Evolutionary conservation across 495 filamentous ascomycete genomes (phyloP), one percentile per base, ranked within the genome.

Genomic region (Umbilicaria muhlenbergii): DNA sequence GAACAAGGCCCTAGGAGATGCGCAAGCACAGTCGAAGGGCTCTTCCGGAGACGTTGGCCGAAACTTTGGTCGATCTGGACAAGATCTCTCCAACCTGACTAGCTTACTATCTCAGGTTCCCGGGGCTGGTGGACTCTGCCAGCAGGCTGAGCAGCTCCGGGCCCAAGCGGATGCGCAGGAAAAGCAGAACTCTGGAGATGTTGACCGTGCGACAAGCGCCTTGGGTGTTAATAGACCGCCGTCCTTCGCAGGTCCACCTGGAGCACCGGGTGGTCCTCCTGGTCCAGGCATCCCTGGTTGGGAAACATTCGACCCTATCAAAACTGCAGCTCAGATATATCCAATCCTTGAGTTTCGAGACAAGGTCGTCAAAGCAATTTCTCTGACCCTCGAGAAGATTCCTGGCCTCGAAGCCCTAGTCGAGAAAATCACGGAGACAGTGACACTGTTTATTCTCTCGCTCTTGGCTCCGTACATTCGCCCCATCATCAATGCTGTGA

Each of bases 311-410:
- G 89, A 98, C 53, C 83, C 89, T 0, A 70, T 82, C 44, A 81
- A 86, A 53, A 83, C 81, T 3, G 73, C 83, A 0, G 68, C 71
- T 28, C 80, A 87, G 59, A 94, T 98, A 44, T 95, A 95, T 53
- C 91, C 91, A 0, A 94, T 98, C 46, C 72, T 98, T 8, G 75
- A 83, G 42, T 98, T 95, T 67, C 74, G 91, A 33, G 91, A 98
- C 70, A 86, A 79, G 48, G 87, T 95, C 32, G 88, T 93, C 18
- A 82, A 81, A 32, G 69, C 76, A 28, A 82, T 98, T 57, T 81
- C 74, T 46, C 71, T 75, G 36, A 80, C 86, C 42, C 85, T 96
- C 48, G 82, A 88, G 51, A 94, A 87, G 64, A 82, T 98, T 28
- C 89, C 89, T 0, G 91, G 89, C 3, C 70, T 98, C 2, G 84